Conservation (phyloP, 768 basidiomycete species). For the Dictyophora rubrovolvata region DNA sequence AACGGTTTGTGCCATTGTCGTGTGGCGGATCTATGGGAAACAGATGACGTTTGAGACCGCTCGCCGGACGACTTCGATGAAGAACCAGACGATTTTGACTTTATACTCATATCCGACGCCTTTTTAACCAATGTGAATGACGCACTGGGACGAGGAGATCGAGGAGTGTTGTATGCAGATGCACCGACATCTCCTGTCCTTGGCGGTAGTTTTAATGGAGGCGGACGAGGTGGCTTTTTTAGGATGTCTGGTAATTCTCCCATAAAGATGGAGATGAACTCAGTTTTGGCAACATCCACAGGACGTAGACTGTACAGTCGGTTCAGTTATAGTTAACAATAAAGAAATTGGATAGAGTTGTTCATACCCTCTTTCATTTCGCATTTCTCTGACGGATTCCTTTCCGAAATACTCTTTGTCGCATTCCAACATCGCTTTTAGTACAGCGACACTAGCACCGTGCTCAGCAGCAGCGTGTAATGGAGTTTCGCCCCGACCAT, state of each 20-base stretch:
- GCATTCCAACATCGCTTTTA: conserved; percentile 54
- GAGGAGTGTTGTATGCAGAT: conserved; percentile 2
- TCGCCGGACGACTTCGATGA: conserved; percentile 3
- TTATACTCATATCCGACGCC: conserved; percentile 2
- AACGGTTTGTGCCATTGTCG: neutral
- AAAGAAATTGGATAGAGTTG: neutral
- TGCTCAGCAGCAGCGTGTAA: conserved; percentile 72
- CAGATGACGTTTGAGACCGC: neutral
- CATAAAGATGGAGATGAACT: conserved; percentile 50
- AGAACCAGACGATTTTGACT: conserved; percentile 2
- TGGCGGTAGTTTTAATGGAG: conserved; percentile 22
- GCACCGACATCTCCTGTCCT: conserved; percentile 6
- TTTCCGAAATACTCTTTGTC: conserved; percentile 30
- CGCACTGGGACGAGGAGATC: conserved; percentile 10
- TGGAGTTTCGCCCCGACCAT: conserved; percentile 64
- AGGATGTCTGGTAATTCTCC: conserved; percentile 34
- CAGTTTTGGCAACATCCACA: conserved; percentile 54
- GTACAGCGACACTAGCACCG: conserved; percentile 52
- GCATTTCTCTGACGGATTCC: conserved; percentile 44
- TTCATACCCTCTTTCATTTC: conserved; percentile 63
- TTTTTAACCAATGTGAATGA: conserved; percentile 8
- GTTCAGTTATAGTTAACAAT: conserved; percentile 6
- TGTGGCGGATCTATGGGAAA: neutral
- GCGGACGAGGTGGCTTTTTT: conserved; percentile 37
- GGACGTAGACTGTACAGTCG: conserved; percentile 44